phyloP scores from a whole-genome alignment of 768 basidiomycete species.

The Leccinellum rugosiceps region DNA sequence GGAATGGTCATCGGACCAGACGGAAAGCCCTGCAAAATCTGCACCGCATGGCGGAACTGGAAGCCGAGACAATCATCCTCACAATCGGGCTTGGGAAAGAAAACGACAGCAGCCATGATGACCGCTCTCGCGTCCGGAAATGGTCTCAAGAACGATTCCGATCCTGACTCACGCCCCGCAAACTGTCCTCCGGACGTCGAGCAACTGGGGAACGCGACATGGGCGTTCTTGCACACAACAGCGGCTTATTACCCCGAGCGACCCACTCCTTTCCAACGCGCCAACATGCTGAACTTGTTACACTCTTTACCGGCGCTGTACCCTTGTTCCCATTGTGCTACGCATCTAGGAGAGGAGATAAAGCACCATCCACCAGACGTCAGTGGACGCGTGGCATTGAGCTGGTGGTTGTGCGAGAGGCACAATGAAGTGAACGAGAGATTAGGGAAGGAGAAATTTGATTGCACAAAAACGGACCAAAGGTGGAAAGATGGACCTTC shows the following conservation, averaged over 20 bases:
- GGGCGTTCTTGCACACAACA: constrained; percentile 95
- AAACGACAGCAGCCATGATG: constrained; percentile 34
- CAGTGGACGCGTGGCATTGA: constrained; percentile 61
- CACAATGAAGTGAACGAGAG: constrained; percentile 92
- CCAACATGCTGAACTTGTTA: constrained; percentile 81
- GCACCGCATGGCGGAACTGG: constrained; percentile 77
- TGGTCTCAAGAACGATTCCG: constrained; percentile 26
- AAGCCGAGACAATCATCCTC: constrained; percentile 39
- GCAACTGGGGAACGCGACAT: constrained; percentile 86
- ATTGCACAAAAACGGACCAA: constrained; percentile 79
- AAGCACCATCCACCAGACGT: constrained; percentile 72
- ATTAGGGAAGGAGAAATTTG: constrained; percentile 80
- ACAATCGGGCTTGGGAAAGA: constrained; percentile 26
- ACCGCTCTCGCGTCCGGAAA: constrained; percentile 32
- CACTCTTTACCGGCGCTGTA: constrained; percentile 79
- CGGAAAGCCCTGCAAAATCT: constrained; percentile 94
- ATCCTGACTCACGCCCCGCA: constrained; percentile 42
- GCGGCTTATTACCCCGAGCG: constrained; percentile 93
- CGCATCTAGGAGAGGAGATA: constrained; percentile 75
- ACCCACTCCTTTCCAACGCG: constrained; percentile 71
- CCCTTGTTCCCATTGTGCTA: constrained; percentile 84
- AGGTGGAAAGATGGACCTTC: constrained; percentile 89
- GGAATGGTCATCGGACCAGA: constrained; percentile 90
- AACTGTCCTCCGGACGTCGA: constrained; percentile 92
- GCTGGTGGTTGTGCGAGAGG: constrained; percentile 84